Evolutionary conservation across 1,284 basidiomycete genomes (phyloP), one percentile per base, ranked within the genome.

Genomic region (Ganoderma sinense): DNA sequence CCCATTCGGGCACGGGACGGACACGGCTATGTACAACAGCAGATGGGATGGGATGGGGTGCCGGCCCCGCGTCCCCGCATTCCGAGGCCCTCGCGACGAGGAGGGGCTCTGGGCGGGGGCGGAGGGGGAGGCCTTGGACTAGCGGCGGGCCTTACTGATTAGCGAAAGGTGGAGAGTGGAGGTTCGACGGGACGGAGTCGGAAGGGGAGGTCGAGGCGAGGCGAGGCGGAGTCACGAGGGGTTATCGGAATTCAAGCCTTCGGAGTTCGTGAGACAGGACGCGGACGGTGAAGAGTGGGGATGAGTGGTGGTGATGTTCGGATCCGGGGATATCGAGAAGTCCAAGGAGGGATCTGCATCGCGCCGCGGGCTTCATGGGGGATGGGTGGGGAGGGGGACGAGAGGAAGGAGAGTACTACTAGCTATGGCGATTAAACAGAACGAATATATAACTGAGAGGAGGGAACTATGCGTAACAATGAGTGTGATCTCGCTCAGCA

Each of bases 381-480:
- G 13, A n/a, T 31, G 26, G 64, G 39, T 39, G 36, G 41, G 51
- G 36, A 39, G 8, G 36, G 8, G 36, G 36, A 41, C 36, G 43
- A 66, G 20, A 40, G 45, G 45, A 62, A 41, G 33, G 36, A 56
- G 36, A 3, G 26, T 53, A 65, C 59, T 68, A 69, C 70, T 68
- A 45, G 8, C 59, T 63, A 55, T 53, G 59, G 43, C 36, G 53
- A 69, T 69, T 68, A 66, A 64, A 61, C 62, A 33, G 65, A 41
- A 63, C 40, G 40, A 68, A 66, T 69, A 72, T 68, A 62, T 65
- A 69, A 68, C 26, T 45, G 51, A 23, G 33, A 65, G 53, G 48
- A 39, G 51, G 48, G 51, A 51, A 58, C 51, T 63, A 71, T 67
- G 51, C 20, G 68, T 65, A 72, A 64, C n/a, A 64, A 66, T 18